Conservation (phyloP, 768 basidiomycete genomes). For the Rhodosporidiobolus odoratus region DNA sequence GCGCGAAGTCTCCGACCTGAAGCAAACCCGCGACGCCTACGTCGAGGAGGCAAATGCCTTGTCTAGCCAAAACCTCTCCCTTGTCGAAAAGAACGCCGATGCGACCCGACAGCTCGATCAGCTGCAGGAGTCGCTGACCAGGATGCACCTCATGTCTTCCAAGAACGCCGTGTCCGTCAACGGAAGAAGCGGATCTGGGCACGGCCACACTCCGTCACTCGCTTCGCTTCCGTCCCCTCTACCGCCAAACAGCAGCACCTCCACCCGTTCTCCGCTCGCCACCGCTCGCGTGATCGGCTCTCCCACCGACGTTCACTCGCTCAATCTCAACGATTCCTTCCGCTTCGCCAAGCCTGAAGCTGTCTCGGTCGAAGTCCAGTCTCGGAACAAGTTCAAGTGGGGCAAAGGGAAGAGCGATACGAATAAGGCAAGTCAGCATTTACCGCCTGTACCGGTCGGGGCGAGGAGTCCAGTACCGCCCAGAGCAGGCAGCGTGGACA, state of each 20-base stretch:
- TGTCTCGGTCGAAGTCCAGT: constrained; percentile 37
- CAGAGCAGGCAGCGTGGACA: constrained; percentile 4
- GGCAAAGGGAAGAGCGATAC: constrained; percentile 32
- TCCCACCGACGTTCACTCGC: constrained; percentile 6
- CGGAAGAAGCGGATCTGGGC: constrained; percentile 39
- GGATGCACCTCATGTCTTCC: constrained; percentile 16
- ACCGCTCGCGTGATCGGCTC: constrained; percentile 26
- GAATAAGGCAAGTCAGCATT: constrained; percentile 3
- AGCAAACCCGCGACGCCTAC: constrained; percentile 75
- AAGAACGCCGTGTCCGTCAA: constrained; percentile 2
- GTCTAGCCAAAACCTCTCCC: constrained; percentile 84
- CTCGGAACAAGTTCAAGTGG: constrained; percentile 48
- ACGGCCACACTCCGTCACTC: constrained; percentile 40
- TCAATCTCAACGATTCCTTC: constrained; percentile 16
- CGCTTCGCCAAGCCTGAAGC: constrained; percentile 39
- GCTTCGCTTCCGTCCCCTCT: constrained; percentile 8
- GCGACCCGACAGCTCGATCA: constrained; percentile 71
- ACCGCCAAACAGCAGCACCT: not conserved
- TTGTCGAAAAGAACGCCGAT: constrained; percentile 78
- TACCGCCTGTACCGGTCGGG: constrained; percentile 9
- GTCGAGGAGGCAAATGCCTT: constrained; percentile 87
- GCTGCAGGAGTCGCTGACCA: constrained; percentile 43
- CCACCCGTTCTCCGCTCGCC: constrained; percentile 31
- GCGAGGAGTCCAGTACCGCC: constrained; percentile 15
- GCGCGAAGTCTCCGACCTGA: constrained; percentile 80